phyloP scores from a whole-genome alignment of 345 rosid species.

The Theobroma cacao region DNA sequence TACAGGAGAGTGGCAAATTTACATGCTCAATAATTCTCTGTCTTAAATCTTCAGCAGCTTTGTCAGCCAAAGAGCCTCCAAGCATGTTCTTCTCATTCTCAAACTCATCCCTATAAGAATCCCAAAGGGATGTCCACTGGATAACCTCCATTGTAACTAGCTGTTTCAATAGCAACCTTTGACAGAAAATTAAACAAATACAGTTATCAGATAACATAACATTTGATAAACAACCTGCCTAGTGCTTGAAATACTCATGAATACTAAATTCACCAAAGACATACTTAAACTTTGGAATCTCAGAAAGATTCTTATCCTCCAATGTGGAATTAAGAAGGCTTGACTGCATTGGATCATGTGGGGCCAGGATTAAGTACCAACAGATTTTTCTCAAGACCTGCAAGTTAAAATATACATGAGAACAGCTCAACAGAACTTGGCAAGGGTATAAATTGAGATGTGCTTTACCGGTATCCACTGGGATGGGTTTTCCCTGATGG shows the following conservation, averaged over 20 bases:
- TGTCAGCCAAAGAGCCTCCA: slow-evolving; percentile 86
- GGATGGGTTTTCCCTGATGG: slow-evolving; percentile 69
- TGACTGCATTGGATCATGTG: slow-evolving; percentile 81
- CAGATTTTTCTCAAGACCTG: slow-evolving; percentile 81
- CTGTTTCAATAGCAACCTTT: slow-evolving; percentile 78
- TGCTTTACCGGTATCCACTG: slow-evolving; percentile 75
- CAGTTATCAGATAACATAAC: background rate
- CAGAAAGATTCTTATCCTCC: slow-evolving; percentile 78
- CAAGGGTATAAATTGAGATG: background rate
- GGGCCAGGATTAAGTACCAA: slow-evolving; percentile 74
- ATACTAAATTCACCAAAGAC: background rate
- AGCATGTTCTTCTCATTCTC: slow-evolving; percentile 77
- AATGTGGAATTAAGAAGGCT: slow-evolving; percentile 75
- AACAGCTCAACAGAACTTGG: background rate
- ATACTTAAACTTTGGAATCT: slow-evolving; percentile 82
- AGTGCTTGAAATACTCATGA: background rate
- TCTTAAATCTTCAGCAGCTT: slow-evolving; percentile 93
- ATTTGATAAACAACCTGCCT: background rate
- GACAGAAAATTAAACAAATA: slow-evolving; percentile 8
- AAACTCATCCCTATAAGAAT: slow-evolving; percentile 75
- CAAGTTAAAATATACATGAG: background rate
- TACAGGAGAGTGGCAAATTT: slow-evolving; percentile 16
- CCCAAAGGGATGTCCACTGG: slow-evolving; percentile 96
- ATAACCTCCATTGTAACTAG: slow-evolving; percentile 97
- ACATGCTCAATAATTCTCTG: slow-evolving; percentile 95